Evolutionary conservation across 306 rosid genomes (phyloP), one percentile per base, ranked within the genome.

Genomic region (Pueraria montana): DNA sequence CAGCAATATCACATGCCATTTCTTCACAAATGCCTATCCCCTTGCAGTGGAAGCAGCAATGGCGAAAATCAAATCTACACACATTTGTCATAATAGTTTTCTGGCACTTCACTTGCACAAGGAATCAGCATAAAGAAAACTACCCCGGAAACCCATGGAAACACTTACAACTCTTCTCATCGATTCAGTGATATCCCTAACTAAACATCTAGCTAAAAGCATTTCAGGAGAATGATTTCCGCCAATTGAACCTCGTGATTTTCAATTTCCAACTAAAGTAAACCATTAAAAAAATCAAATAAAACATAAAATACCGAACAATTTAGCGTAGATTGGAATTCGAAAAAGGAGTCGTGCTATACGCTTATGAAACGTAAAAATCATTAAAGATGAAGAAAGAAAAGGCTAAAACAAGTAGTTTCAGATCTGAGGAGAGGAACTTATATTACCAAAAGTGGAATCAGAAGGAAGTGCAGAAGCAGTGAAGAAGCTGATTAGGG

Each of bases 401-500:
- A 65, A 77, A 17, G 23, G 63, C 1, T 3, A 3, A 48, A 55
- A 67, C 1, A 53, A 69, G 65, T 34, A 46, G 78, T 7, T 76
- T 65, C 55, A 78, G 92, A 90, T 90, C 90, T 72, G 67, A 6
- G 75, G 64, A 36, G 8, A 52, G 38, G 80, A 65, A 59, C 8
- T 13, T 68, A 74, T 71, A 75, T 81, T 86, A 93, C 97, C 89
- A 16, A 64, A 72, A 74, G 61, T 8, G 68, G 64, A 77, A 65
- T 66, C 52, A 48, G 43, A 76, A 21, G 67, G 71, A 62, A 58
- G 10, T 12, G 23, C 27, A 59, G 82, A 66, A 4, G 71, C 10
- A 46, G 83, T 67, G 78, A 69, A 53, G 83, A 55, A 79, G 77
- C 87, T 68, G 64, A 50, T 87, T 91, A 86, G 94, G 95, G 94